phyloP scores from a whole-genome alignment of 176 grass and related monocot genomes.

The Musa itinerans region DNA sequence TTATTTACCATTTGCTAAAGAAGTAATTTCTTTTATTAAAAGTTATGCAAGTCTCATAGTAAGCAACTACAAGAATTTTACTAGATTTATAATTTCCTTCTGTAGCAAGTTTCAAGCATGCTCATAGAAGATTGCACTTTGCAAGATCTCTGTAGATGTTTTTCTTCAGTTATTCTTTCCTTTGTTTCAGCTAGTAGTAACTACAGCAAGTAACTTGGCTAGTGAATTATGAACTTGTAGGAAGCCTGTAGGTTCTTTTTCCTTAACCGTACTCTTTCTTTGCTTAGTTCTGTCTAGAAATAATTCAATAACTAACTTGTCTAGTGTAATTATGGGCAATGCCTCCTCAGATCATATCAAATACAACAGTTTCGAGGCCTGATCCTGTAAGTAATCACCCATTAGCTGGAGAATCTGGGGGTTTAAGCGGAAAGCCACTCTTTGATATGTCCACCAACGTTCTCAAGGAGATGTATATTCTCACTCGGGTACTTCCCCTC shows the following conservation, averaged over 20 bases:
- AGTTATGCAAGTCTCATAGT: no score
- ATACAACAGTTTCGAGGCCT: constrained; percentile 80
- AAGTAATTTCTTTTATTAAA: no score
- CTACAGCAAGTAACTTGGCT: no score
- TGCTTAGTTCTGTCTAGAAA: neutral
- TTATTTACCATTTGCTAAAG: no score
- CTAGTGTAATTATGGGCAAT: neutral
- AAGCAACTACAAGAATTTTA: no score
- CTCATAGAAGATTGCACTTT: no score
- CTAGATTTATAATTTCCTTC: no score
- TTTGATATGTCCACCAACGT: constrained; percentile 72
- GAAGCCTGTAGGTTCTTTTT: neutral
- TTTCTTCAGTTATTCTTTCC: no score
- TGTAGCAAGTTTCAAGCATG: no score
- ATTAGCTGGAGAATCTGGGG: constrained; percentile 67
- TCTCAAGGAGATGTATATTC: constrained; percentile 90
- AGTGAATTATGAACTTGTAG: no score
- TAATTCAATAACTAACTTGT: neutral
- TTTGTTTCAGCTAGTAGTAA: no score
- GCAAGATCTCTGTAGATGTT: no score
- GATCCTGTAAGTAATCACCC: constrained; percentile 52
- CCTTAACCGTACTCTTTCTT: neutral
- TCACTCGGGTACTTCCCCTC: constrained; percentile 47
- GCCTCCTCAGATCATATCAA: constrained; percentile 74
- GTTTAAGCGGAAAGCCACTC: constrained; percentile 94